These are phyloP conservation scores for Capsicum rhomboideum DNA, from an alignment of 257 asterid species.

Conservation along the genomic window DNA sequence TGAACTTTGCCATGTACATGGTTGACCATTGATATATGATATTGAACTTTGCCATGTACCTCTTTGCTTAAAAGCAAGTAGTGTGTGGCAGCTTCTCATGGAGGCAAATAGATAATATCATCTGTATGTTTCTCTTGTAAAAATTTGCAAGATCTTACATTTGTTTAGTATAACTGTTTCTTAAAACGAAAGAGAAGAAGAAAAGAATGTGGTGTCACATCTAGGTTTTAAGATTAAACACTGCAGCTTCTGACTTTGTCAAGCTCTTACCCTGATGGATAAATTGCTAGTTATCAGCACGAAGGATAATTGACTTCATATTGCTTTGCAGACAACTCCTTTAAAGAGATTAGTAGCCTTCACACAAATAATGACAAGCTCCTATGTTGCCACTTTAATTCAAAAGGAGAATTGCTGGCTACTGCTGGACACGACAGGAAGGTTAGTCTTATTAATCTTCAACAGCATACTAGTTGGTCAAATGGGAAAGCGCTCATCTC, in stretches of 20 bases:
- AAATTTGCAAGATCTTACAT: not conserved
- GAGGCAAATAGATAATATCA: not conserved
- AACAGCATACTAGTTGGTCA: not conserved
- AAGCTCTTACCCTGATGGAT: not conserved
- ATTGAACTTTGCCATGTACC: not conserved
- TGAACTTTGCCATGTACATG: not conserved
- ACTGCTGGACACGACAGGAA: slow-evolving; percentile 48
- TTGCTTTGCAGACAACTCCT: slow-evolving; percentile 24
- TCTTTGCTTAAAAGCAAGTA: not conserved
- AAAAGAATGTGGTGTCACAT: not conserved
- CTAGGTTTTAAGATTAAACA: not conserved
- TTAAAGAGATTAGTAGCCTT: slow-evolving; percentile 11
- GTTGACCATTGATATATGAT: not conserved
- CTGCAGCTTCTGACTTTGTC: not conserved
- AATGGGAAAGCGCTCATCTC: not conserved
- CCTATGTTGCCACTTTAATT: slow-evolving; percentile 38
- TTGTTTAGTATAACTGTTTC: not conserved
- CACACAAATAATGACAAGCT: slow-evolving; percentile 29
- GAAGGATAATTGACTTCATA: not conserved
- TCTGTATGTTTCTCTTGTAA: not conserved
- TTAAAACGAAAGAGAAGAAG: not conserved
- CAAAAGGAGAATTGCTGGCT: slow-evolving; percentile 31
- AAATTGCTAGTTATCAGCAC: not conserved
- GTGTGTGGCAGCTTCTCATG: not conserved
- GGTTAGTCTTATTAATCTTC: slow-evolving; percentile 18